phyloP scores from a whole-genome alignment of 192 early-diverging fungal genomes.

The Spinellus fusiger region DNA sequence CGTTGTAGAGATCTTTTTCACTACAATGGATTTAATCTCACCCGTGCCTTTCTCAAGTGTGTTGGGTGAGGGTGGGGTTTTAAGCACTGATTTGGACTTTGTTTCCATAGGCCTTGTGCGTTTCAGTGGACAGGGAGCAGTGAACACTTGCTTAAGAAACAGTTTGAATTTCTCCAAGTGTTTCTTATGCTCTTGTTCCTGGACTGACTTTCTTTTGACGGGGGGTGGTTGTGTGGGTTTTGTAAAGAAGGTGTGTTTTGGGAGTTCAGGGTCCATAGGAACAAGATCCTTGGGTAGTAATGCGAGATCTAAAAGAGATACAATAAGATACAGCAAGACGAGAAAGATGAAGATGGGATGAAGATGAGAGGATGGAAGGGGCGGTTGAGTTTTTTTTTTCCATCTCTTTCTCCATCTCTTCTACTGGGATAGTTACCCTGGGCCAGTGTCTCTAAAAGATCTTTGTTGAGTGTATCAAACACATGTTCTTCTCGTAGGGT shows the following conservation, averaged over 20 bases:
- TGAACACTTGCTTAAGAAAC: not conserved
- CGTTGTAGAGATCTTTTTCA: no score
- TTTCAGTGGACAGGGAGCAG: not conserved
- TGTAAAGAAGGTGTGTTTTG: not conserved
- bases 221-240: not conserved
- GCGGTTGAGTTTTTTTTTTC: not conserved
- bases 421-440: constrained; percentile 22
- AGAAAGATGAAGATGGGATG: not conserved
- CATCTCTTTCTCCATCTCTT: no score
- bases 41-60: no score
- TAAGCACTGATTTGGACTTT: not conserved
- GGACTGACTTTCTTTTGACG: not conserved
- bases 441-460: constrained; percentile 7
- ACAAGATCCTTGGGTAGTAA: not conserved
- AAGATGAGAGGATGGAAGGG: not conserved
- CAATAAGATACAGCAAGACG: not conserved
- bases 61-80: no score
- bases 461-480: constrained; percentile 8
- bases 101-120: not conserved
- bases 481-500: not conserved
- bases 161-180: not conserved
- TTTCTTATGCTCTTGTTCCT: not conserved
- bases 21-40: no score
- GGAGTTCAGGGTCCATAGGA: not conserved
- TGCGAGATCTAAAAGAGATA: not conserved